A percentile compares a stretch with the other conserved stretches of the same genome.
Evolutionary conservation across 331 rosid species (phyloP).

Genomic region (Malus hybrid): DNA sequence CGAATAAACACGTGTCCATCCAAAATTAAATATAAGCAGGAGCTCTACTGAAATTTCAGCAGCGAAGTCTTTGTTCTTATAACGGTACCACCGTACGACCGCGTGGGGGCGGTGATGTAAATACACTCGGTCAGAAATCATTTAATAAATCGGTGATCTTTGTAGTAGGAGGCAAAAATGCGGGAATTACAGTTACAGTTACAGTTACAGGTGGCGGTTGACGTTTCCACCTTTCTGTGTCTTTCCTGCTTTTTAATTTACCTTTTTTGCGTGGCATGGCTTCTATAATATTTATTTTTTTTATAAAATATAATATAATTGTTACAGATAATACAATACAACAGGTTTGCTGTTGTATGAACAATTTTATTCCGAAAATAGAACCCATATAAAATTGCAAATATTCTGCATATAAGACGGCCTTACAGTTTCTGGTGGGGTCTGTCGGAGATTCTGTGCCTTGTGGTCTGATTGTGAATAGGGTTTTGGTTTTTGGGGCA

Average conservation of each 20-base stretch:
- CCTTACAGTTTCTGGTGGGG: constrained; percentile 15
- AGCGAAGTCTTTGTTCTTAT: no score
- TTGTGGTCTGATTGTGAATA: background rate
- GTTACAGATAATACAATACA: background rate
- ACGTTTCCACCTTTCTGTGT: background rate
- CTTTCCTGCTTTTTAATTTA: background rate
- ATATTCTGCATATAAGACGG: background rate
- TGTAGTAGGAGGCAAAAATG: background rate
- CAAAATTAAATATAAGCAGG: no score
- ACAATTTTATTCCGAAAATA: background rate
- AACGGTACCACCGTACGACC: no score
- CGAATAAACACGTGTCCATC: no score
- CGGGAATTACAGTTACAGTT: background rate
- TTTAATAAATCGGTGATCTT: no score
- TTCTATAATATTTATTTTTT: background rate
- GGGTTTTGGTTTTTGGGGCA: background rate
- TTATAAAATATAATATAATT: background rate
- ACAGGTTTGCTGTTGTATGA: background rate
- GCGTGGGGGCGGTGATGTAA: no score
- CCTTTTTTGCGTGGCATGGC: background rate
- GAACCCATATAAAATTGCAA: background rate
- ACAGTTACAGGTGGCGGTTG: constrained; percentile 1
- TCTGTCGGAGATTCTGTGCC: constrained; percentile 8
- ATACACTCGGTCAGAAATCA: no score
- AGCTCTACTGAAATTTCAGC: no score